Percentiles rank a stretch among this genome's conserved stretches.
Evolutionary conservation across 2,329 filamentous ascomycete species (phyloP).

Genomic region (Albophoma yamanashiensis): DNA sequence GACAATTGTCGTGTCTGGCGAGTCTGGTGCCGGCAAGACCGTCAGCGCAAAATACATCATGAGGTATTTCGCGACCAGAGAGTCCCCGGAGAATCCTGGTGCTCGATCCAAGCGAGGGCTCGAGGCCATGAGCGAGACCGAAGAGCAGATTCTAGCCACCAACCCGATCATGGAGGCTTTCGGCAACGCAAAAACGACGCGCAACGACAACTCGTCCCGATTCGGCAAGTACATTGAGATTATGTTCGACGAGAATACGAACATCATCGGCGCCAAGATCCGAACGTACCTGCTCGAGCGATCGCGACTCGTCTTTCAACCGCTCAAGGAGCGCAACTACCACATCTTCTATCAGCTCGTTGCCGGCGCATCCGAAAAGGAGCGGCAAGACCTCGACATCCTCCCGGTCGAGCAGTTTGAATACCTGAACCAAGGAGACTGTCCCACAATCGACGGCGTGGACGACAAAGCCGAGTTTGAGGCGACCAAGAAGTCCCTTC

Average conservation of each 20-base stretch:
- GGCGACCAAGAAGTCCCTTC: conserved; percentile 75
- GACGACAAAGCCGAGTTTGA: conserved; percentile 92
- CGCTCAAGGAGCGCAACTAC: conserved; percentile 95
- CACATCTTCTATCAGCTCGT: conserved; percentile 98
- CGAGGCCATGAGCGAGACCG: conserved; percentile 88
- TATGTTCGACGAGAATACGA: conserved; percentile 91
- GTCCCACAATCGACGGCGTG: conserved; percentile 83
- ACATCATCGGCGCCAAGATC: conserved; percentile 97
- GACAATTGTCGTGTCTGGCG: conserved; percentile 97
- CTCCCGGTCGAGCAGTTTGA: conserved; percentile 83
- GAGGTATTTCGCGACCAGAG: conserved; percentile 97
- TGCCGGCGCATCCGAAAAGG: conserved; percentile 76
- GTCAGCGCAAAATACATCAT: conserved; percentile 99
- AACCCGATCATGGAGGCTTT: conserved; percentile 99
- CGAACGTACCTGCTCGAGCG: conserved; percentile 91
- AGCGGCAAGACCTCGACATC: conserved; percentile 70
- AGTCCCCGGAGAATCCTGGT: conserved; percentile 79
- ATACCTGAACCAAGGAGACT: conserved; percentile 91
- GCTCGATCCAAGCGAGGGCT: conserved; percentile 64
- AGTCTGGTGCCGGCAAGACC: conserved; percentile 97
- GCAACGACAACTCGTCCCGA: conserved; percentile 97
- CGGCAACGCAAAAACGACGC: conserved; percentile 98
- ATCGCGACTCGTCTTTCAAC: conserved; percentile 93
- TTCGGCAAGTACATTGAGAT: conserved; percentile 99
- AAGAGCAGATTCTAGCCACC: conserved; percentile 95